phyloP scores from a whole-genome alignment of 208 protist genomes.

The Strigomonas culicis region DNA sequence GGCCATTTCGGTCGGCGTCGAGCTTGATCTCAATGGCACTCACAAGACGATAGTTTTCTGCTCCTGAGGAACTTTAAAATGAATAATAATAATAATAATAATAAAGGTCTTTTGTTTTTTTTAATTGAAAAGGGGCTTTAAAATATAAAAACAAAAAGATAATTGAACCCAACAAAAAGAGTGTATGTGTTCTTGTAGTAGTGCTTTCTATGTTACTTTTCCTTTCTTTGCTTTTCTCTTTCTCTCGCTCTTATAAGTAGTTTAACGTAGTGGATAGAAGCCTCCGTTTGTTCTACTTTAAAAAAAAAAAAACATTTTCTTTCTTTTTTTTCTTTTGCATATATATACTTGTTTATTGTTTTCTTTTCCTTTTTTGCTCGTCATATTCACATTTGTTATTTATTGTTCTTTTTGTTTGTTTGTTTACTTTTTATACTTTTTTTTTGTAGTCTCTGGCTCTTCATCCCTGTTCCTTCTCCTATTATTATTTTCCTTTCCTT shows the following conservation, averaged over 20 bases:
- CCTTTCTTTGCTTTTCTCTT: neutral
- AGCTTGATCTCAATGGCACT: too few species aligned
- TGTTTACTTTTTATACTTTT: slow-evolving; percentile 2
- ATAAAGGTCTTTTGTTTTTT: slow-evolving; percentile 3
- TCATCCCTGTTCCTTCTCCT: slow-evolving; percentile 10
- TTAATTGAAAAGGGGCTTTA: neutral
- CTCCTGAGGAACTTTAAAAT: neutral
- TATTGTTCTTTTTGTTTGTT: slow-evolving; percentile 4
- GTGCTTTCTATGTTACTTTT: slow-evolving; percentile 8
- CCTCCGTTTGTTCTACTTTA: neutral
- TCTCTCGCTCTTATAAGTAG: slow-evolving; percentile 5
- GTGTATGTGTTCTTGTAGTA: neutral
- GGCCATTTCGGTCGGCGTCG: too few species aligned
- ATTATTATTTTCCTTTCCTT: slow-evolving; percentile 3
- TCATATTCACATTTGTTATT: neutral
- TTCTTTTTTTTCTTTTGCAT: slow-evolving; percentile 5
- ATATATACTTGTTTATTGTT: neutral
- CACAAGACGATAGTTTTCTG: neutral
- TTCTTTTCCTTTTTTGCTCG: neutral
- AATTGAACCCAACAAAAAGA: neutral
- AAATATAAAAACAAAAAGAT: slow-evolving; percentile 2
- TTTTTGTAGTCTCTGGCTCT: neutral
- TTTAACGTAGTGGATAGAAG: neutral
- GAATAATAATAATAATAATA: slow-evolving; percentile 8
- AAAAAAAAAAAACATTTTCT: neutral